Base-by-base conservation (phyloP, 2,329 filamentous ascomycete genomes). In the Aureobasidium lini region DNA sequence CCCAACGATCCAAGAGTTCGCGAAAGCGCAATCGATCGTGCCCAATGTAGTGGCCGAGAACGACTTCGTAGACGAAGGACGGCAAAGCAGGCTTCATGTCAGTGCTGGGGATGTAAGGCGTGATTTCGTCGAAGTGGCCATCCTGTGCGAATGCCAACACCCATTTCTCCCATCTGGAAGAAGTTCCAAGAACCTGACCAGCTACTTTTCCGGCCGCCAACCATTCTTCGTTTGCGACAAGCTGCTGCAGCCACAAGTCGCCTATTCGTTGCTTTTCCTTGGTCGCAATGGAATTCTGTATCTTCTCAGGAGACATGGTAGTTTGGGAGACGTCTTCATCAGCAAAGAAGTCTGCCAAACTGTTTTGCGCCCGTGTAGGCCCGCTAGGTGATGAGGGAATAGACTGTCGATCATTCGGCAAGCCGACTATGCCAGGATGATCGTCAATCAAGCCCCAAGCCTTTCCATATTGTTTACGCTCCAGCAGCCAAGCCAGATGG, bases 101-200 rank as follows among this genome's bases (percentile, higher is more conserved):
- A 57, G 86, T 82, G 1, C 83, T 85, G 0, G 94, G 94, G 32
- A 99, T 89, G 67, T 88, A 86, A 37, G 88, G 82, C 5, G 89
- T 88, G 62, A 99, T 96, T 66, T 96, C 92, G 70, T 96, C 90
- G 66, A 95, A 90, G 68, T 86, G 90, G 64, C 89, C 83, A 2
- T 89, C 88, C 42, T 90, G 87, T 7, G 91, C 90, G 74, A 99
- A 99, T 0, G 84, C 87, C 84, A 89, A 95, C 5, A 95, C 88
- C 91, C 93, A 97, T 67, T 95, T 90, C 74, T 97, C 92, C 94
- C 94, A 99, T 65, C 87, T 80, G 49, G 87, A 80, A 1, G 90
- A 84, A 1, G 87, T 90, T 44, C 85, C 85, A 1, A 99, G 78
- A 0, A 96, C 92, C 68, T 87, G 90, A 13, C 87, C 89, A 61